A percentile compares a stretch with the other conserved stretches of the same genome.
Conservation (phyloP, 2,329 filamentous ascomycete genomes). For the Huntiella decipiens region DNA sequence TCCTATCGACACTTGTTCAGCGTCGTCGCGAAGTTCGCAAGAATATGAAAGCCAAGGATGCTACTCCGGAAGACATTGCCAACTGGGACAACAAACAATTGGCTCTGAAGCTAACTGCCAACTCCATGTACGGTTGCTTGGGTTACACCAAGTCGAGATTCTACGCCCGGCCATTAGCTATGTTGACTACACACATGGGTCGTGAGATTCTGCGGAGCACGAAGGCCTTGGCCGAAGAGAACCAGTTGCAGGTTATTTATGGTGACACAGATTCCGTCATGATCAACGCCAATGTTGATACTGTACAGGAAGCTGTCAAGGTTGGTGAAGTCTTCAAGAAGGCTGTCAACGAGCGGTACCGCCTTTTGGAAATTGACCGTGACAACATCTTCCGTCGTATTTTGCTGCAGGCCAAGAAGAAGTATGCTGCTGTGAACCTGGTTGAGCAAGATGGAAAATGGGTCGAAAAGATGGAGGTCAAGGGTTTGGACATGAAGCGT, state of each 20-base stretch:
- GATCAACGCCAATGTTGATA: conserved; percentile 98
- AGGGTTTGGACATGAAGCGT: conserved; percentile 93
- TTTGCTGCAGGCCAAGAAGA: conserved; percentile 93
- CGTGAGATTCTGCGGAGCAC: conserved; percentile 93
- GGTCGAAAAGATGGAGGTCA: conserved; percentile 89
- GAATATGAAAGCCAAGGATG: conserved; percentile 85
- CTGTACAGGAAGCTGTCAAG: conserved; percentile 72
- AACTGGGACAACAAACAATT: conserved; percentile 98
- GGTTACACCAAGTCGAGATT: conserved; percentile 95
- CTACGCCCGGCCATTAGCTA: conserved; percentile 83
- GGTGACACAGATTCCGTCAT: conserved; percentile 99
- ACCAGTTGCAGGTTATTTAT: conserved; percentile 86
- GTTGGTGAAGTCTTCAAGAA: conserved; percentile 91
- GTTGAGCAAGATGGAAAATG: conserved; percentile 77
- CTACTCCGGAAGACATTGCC: conserved; percentile 68
- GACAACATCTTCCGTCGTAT: conserved; percentile 93
- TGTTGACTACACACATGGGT: conserved; percentile 92
- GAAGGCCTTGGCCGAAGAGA: conserved; percentile 84
- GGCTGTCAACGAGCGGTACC: conserved; percentile 85
- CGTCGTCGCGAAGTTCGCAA: conserved; percentile 84
- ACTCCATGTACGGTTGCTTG: conserved; percentile 98
- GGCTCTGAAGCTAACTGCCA: conserved; percentile 90
- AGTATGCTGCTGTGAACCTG: conserved; percentile 93
- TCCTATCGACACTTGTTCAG: conserved; percentile 81
- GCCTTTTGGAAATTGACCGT: conserved; percentile 87